Conservation (phyloP, 2,329 filamentous ascomycete species). For the Hypomyces perniciosus region DNA sequence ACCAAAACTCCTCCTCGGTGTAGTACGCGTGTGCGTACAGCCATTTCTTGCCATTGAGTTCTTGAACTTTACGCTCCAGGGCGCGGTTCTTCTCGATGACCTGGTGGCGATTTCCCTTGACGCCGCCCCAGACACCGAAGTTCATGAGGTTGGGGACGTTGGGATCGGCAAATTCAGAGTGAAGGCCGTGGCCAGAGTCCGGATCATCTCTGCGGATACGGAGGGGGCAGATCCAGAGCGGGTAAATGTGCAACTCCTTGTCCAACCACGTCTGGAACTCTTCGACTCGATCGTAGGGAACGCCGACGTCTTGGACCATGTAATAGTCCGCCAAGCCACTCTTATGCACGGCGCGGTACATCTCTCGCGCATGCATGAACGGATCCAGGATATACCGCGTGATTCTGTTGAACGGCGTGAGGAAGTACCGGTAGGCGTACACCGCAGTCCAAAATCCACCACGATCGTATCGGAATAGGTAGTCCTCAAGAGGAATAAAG, state of each 20-base stretch:
- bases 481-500: conserved; percentile 57
- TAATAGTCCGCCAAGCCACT: conserved; percentile 54
- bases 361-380: conserved; percentile 57
- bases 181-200: conserved; percentile 40
- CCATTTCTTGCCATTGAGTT: conserved; percentile 61
- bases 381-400: conserved; percentile 57
- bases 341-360: conserved; percentile 60
- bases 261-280: conserved; percentile 46
- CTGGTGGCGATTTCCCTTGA: conserved; percentile 34
- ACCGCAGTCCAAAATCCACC: conserved; percentile 63
- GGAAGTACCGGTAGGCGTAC: conserved; percentile 59
- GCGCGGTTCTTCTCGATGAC: conserved; percentile 52
- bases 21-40: conserved; percentile 66
- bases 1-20: conserved; percentile 62
- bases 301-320: conserved; percentile 59
- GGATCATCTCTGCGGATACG: conserved; percentile 36
- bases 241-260: conserved; percentile 41
- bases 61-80: conserved; percentile 53
- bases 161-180: conserved; percentile 39
- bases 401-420: conserved; percentile 57
- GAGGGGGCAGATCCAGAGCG: conserved; percentile 52
- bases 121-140: conserved; percentile 57
- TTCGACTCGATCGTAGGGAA: conserved; percentile 37
- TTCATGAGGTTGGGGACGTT: conserved; percentile 45
- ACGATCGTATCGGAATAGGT: conserved; percentile 66